Percentiles rank a stretch among this genome's conserved stretches.
Conservation (phyloP, 305 asterid species). For the Solanum hybrid region DNA sequence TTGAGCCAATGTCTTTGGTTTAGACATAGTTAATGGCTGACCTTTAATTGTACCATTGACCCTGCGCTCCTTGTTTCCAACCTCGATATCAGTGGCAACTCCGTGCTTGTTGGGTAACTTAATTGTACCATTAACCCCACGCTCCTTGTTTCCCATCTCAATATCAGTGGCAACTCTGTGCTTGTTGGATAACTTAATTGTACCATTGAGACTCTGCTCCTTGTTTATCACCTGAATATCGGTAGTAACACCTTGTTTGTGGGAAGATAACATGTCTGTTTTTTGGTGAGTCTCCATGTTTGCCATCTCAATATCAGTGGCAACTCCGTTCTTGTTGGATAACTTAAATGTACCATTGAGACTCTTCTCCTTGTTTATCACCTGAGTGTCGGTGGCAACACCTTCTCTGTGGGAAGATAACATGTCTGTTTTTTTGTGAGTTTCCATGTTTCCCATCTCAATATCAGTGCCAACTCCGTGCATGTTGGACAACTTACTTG, state of each 20-base stretch:
- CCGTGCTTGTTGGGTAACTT: background rate
- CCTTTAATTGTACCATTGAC: conserved; percentile 3
- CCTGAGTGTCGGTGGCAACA: background rate
- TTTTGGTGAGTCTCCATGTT: conserved; percentile 1
- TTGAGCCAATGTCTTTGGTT: background rate
- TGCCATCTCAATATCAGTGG: background rate
- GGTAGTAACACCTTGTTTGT: background rate
- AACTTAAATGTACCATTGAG: background rate
- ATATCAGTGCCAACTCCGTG: background rate
- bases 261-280: background rate
- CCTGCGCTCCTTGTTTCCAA: background rate
- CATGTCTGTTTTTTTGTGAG: background rate
- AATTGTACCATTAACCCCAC: background rate
- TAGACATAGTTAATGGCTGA: background rate
- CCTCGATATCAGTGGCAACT: background rate
- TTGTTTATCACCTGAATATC: background rate
- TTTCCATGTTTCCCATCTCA: background rate
- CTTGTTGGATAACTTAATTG: background rate
- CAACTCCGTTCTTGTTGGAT: background rate
- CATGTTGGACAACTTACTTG: background rate
- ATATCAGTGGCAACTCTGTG: background rate
- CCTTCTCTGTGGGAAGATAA: background rate
- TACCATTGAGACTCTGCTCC: background rate
- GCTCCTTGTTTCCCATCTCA: conserved; percentile 1
- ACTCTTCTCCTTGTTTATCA: background rate